These are phyloP conservation scores for Cutaneotrichosporon sp. DNA, from an alignment of 1,284 basidiomycete genomes.

Conservation along the genomic window DNA sequence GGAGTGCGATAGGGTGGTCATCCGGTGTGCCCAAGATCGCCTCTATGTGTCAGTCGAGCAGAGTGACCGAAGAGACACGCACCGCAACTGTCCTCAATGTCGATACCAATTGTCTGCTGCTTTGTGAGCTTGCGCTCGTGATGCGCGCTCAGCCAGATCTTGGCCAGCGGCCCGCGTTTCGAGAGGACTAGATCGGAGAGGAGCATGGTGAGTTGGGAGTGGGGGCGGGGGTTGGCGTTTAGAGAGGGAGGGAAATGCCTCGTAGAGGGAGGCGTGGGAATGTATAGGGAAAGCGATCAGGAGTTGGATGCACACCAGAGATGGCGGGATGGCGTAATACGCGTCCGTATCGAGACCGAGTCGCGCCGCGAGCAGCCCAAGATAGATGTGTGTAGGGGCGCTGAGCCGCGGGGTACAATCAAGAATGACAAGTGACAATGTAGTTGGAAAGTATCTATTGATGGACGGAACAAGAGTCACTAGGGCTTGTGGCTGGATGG, in stretches of 20 bases:
- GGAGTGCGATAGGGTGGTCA: conserved; percentile 73
- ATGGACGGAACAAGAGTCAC: background rate
- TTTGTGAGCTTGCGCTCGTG: conserved; percentile 98
- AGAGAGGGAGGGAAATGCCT: background rate
- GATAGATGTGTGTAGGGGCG: background rate
- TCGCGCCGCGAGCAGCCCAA: too few species aligned
- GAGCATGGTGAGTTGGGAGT: conserved; percentile 60
- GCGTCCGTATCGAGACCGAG: too few species aligned
- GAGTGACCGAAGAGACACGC: conserved; percentile 41
- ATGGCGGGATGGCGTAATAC: too few species aligned
- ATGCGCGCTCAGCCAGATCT: conserved; percentile 98
- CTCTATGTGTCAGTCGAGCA: conserved; percentile 55
- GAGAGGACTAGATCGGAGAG: conserved; percentile 91
- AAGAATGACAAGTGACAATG: background rate
- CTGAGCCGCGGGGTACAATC: background rate
- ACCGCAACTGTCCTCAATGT: conserved; percentile 92
- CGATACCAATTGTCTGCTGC: conserved; percentile 86
- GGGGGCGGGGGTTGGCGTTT: background rate
- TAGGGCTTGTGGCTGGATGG: background rate
- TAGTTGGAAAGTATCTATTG: background rate
- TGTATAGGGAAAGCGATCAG: background rate
- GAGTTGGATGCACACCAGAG: too few species aligned
- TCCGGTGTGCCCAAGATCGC: conserved; percentile 61
- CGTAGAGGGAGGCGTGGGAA: background rate
- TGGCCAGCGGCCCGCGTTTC: conserved; percentile 87